Evolutionary conservation across 192 early-diverging fungal genomes (phyloP).

Genomic region (Nowakowskiella sp.): DNA sequence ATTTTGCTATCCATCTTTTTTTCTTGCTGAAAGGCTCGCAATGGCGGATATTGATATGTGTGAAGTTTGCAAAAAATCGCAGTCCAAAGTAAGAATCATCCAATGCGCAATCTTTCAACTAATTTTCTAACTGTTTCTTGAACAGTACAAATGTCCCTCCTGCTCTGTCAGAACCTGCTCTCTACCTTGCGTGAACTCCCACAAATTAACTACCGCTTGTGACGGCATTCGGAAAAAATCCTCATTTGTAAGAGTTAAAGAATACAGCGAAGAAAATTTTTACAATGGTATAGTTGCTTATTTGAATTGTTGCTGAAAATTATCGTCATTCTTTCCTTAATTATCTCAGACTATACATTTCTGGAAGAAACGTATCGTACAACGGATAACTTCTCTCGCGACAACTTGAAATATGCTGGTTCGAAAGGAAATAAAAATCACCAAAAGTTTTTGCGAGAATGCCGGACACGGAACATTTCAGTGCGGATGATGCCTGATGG

Average conservation of each 20-base stretch:
- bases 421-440: too few species aligned
- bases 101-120: too few species aligned
- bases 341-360: conserved; percentile 50
- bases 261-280: conserved; percentile 57
- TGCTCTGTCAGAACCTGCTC: conserved; percentile 58
- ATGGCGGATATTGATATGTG: too few species aligned
- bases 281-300: conserved; percentile 49
- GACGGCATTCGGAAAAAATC: conserved; percentile 56
- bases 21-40: neutral
- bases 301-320: neutral
- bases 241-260: conserved; percentile 46
- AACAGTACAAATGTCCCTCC: conserved; percentile 61
- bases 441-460: too few species aligned
- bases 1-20: conserved; percentile 66
- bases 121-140: too few species aligned
- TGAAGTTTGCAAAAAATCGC: too few species aligned
- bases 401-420: conserved; percentile 32
- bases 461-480: too few species aligned
- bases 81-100: too few species aligned
- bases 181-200: conserved; percentile 53
- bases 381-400: conserved; percentile 39
- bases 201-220: conserved; percentile 52
- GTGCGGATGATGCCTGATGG: too few species aligned
- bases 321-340: neutral
- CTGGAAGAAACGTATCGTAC: conserved; percentile 56